Evolutionary conservation across 2,329 filamentous ascomycete species (phyloP), one percentile per base, ranked within the genome.

Genomic region (Hypoxylon sp.): DNA sequence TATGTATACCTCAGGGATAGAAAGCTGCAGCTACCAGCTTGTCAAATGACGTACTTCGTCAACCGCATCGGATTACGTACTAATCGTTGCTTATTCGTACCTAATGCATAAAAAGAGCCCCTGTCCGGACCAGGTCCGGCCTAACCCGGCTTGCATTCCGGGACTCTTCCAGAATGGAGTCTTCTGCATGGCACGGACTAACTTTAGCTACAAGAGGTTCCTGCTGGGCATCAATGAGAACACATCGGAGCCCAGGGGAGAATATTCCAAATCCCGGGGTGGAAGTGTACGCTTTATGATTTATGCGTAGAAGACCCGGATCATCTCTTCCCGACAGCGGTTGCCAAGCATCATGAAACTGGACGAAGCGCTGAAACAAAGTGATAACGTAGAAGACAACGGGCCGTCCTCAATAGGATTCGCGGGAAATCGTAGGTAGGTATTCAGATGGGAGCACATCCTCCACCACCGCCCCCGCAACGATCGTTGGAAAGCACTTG

Each of bases 311-410:
- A 52, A 42, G 37, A 24, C 21, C 68, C 74, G 75, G 74, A 69
- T 74, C 74, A 68, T 70, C 70, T 46, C 59, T 53, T 62, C 69
- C 74, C 72, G 72, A 62, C 21, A 52, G 32, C 46, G 61, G 67
- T 63, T 67, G 67, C 73, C 66, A 75, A 73, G 71, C 61, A 70
- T 67, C 63, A 67, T 73, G 75, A 77, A 77, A 77, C 74, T 62
- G 39, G 58, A 50, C 67, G 57, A 54, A 68, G 63, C 62, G 52
- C 72, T 76, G 73, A 75, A 75, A 76, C 75, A 66, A 58, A 64
- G 64, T 61, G 59, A 68, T 46, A 55, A 67, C 37, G 61, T 62
- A 55, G 54, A 56, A 56, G 50, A 62, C 53, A 42, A 64, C 65
- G 65, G 65, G 21, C 59, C 65, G 62, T 62, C 51, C 21, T 55